A percentile compares a stretch with the other conserved stretches of the same genome.
These are phyloP conservation scores for Aspergillus eucalypticola DNA, from an alignment of 2,329 filamentous ascomycete genomes.

Conservation along the genomic window DNA sequence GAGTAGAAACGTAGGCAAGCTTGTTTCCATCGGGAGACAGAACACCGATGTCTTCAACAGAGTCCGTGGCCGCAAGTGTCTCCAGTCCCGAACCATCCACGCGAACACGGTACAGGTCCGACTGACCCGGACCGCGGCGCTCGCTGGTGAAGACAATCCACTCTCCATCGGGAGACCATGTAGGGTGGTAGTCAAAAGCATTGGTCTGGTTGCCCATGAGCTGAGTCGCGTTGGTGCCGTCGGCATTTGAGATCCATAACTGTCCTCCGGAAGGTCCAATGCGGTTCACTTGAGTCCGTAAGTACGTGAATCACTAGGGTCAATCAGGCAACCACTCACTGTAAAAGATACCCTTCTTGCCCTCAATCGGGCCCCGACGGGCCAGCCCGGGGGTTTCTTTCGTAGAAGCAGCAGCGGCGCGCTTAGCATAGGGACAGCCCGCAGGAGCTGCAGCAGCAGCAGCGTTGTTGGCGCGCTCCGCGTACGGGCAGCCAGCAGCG, in stretches of 20 bases:
- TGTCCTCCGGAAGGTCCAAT: slow-evolving; percentile 6
- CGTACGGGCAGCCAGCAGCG: slow-evolving; percentile 2
- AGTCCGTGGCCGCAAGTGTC: slow-evolving; percentile 34
- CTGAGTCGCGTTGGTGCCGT: slow-evolving; percentile 5
- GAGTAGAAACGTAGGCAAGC: slow-evolving; percentile 45
- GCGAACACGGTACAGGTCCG: slow-evolving; percentile 26
- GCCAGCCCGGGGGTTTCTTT: neutral
- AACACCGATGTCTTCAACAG: slow-evolving; percentile 40
- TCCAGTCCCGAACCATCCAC: slow-evolving; percentile 40
- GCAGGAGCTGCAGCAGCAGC: neutral
- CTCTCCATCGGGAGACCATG: neutral
- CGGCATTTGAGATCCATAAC: slow-evolving; percentile 4
- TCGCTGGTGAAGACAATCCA: slow-evolving; percentile 9
- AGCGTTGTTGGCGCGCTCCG: neutral
- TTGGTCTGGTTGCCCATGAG: slow-evolving; percentile 1
- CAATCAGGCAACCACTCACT: neutral
- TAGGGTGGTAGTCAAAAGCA: slow-evolving; percentile 5
- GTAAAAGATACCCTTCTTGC: slow-evolving; percentile 9
- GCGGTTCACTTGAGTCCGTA: slow-evolving; percentile 1
- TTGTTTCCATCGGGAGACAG: slow-evolving; percentile 43
- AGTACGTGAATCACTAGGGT: neutral
- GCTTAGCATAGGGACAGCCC: slow-evolving; percentile 3
- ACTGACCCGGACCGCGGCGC: slow-evolving; percentile 5
- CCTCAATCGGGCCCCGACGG: neutral
- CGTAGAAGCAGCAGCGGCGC: neutral